These are phyloP conservation scores for Pogostemon cablin DNA, from an alignment of 257 asterid species.

Conservation along the genomic window DNA sequence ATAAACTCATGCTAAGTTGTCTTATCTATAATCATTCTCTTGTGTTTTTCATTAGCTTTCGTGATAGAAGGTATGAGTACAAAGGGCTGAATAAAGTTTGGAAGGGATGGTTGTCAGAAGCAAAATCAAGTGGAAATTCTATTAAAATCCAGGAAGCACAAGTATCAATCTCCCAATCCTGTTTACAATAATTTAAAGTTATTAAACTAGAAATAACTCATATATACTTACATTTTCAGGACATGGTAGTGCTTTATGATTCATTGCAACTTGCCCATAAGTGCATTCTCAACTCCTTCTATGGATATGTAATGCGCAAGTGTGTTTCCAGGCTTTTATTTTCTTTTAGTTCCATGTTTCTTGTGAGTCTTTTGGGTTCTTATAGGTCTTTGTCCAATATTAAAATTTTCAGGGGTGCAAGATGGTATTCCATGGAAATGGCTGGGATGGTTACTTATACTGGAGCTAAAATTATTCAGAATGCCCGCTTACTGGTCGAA, in stretches of 20 bases:
- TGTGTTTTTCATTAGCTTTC: constrained; percentile 61
- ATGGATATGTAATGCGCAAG: constrained; percentile 99
- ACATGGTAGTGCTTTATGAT: constrained; percentile 91
- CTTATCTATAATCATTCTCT: constrained; percentile 25
- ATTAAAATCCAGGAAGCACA: constrained; percentile 98
- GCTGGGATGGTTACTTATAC: constrained; percentile 99
- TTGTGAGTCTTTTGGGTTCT: constrained; percentile 25
- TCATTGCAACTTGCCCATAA: constrained; percentile 98
- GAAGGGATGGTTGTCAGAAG: constrained; percentile 95
- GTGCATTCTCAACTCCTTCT: constrained; percentile 97
- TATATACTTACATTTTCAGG: constrained; percentile 55
- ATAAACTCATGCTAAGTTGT: constrained; percentile 23
- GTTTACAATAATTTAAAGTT: constrained; percentile 25
- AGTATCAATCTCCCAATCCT: constrained; percentile 46
- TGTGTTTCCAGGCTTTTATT: constrained; percentile 40
- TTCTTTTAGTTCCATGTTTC: constrained; percentile 32
- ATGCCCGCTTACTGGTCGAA: constrained; percentile 95
- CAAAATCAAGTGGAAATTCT: constrained; percentile 90
- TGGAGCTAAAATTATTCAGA: constrained; percentile 97
- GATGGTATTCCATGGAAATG: constrained; percentile 99
- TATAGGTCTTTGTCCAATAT: constrained; percentile 24
- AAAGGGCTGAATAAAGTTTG: constrained; percentile 95
- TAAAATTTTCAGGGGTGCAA: constrained; percentile 77
- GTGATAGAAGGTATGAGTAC: constrained; percentile 98
- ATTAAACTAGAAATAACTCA: constrained; percentile 28